Percentiles rank a stretch among this genome's conserved stretches.
phyloP scores from a whole-genome alignment of 2,329 filamentous ascomycete genomes.

The Cladophialophora bantiana region DNA sequence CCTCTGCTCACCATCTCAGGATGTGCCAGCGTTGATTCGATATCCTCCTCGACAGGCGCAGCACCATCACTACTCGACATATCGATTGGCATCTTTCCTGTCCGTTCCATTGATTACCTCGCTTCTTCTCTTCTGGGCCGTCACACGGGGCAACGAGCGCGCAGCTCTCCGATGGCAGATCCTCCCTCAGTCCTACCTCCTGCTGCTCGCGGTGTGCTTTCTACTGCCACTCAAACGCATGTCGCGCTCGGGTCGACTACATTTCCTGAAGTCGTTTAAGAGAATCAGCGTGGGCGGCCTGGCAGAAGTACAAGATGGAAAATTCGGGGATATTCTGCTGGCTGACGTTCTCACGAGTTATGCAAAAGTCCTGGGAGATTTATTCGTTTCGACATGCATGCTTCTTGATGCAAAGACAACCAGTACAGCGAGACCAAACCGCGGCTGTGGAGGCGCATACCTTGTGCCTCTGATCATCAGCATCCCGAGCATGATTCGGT shows the following conservation, averaged over 20 bases:
- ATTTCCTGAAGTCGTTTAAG: conserved; percentile 76
- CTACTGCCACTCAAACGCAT: conserved; percentile 73
- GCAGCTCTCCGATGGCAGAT: conserved; percentile 81
- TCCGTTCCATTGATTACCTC: conserved; percentile 74
- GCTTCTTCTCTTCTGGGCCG: conserved; percentile 80
- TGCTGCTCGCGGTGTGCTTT: conserved; percentile 74
- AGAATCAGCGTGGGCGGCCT: conserved; percentile 85
- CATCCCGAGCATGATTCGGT: conserved; percentile 81
- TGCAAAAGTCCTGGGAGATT: conserved; percentile 86
- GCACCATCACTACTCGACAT: conserved; percentile 80
- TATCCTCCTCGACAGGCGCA: conserved; percentile 78
- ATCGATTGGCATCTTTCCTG: conserved; percentile 81
- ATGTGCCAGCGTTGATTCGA: conserved; percentile 83
- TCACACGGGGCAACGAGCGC: conserved; percentile 73
- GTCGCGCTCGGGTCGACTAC: conserved; percentile 73
- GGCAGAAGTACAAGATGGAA: conserved; percentile 84
- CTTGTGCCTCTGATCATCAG: conserved; percentile 85
- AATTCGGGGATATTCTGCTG: conserved; percentile 91
- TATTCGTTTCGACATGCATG: conserved; percentile 92
- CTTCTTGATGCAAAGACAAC: conserved; percentile 75
- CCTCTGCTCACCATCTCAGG: conserved; percentile 53
- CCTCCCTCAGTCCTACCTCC: conserved; percentile 83
- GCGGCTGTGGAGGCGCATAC: conserved; percentile 78
- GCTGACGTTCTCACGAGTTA: conserved; percentile 96
- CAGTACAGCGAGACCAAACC: conserved; percentile 80